Base-by-base conservation (phyloP, 1,284 basidiomycete genomes). In the Heliocybe sulcata region DNA sequence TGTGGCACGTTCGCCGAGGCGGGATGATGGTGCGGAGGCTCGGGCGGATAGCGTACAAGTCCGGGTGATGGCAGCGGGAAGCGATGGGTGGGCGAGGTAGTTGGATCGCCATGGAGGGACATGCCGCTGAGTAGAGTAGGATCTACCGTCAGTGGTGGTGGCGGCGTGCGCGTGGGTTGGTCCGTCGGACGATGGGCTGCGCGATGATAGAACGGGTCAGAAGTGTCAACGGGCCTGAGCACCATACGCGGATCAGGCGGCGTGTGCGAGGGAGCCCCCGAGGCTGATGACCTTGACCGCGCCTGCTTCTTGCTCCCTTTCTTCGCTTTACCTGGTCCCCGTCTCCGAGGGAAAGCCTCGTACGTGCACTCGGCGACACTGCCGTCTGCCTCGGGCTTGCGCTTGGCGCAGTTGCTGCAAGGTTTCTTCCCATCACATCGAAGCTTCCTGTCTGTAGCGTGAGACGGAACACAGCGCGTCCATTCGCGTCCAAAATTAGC, bases 311-410 rank as follows among this genome's bases (percentile, higher is more conserved):
- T 56, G 52, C 60, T 61, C 67, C 61, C 61, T 66, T 54, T 62
- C 48, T 63, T 63, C 33, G 81, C 79, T 68, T 84, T 87, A 23
- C 85, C 87, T 57, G 85, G 85, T 4, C 87, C 86, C 51, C 86
- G 79, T 33, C 86, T 77, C 64, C 77, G 74, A n/a, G 76, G 74
- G 20, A 74, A 65, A 20, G 69, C 66, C 45, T 75, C 77, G 68
- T 88, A 90, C 54, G 64, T 65, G 65, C 87, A 90, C 45, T 42
- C 16, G 8, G 38, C 16, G 12, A 6, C 16, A 20, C 8, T n/a
- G 6, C 38, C 38, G 38, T 42, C 38, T 64, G 60, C 54, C 72
- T 49, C 47, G 10, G 23, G 67, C 53, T 69, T 64, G 29, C 80
- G 79, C 26, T 72, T 72, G 23, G 60, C 63, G 67, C 87, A 90